Evolutionary conservation across 768 basidiomycete genomes (phyloP).

Genomic region (Trametes meyenii): DNA sequence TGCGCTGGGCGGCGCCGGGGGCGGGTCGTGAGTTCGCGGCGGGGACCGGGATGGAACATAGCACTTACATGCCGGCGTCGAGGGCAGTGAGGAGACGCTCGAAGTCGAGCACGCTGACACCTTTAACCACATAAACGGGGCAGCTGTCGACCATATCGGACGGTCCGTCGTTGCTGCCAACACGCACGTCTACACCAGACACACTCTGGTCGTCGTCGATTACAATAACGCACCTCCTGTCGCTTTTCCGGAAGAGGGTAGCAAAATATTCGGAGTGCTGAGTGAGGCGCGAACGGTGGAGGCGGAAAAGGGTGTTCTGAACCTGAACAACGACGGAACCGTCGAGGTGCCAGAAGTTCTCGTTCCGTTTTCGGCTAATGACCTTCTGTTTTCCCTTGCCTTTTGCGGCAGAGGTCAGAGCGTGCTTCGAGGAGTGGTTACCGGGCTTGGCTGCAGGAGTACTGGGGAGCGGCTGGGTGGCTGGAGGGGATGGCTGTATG

Average conservation of each 20-base stretch:
- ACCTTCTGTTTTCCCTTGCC: neutral
- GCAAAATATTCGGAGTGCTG: constrained; percentile 40
- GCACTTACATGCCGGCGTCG: constrained; percentile 38
- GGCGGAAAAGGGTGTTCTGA: constrained; percentile 37
- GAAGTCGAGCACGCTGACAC: constrained; percentile 38
- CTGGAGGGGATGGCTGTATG: neutral
- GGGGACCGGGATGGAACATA: neutral
- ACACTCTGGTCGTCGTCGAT: neutral
- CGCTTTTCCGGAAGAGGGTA: constrained; percentile 23
- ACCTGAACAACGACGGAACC: constrained; percentile 41
- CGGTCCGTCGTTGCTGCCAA: neutral
- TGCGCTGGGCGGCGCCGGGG: constrained; percentile 20
- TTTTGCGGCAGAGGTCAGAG: neutral
- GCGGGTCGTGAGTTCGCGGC: neutral
- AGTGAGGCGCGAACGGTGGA: constrained; percentile 41
- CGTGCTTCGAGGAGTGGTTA: neutral
- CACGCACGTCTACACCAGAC: neutral
- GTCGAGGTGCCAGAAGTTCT: constrained; percentile 39
- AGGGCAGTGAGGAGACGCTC: constrained; percentile 35
- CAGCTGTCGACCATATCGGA: constrained; percentile 22
- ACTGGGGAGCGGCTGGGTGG: neutral
- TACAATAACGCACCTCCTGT: neutral
- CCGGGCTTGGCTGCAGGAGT: neutral
- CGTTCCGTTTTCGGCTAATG: neutral
- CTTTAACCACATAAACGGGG: constrained; percentile 29